These are phyloP conservation scores for Cryptococcus amylolentus DNA, from an alignment of 1,284 basidiomycete genomes.

Conservation along the genomic window DNA sequence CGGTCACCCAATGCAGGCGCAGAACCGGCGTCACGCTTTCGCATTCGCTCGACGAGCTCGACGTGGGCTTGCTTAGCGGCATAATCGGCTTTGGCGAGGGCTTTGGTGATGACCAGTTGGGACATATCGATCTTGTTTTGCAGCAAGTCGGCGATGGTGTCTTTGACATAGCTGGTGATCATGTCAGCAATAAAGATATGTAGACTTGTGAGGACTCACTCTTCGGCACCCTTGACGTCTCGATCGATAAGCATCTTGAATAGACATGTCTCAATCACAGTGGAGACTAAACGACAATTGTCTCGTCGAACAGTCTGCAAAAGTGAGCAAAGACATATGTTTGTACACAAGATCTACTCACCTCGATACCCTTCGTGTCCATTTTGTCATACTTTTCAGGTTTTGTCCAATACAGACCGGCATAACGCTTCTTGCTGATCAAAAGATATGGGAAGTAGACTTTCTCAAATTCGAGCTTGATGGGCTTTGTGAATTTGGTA, in stretches of 20 bases:
- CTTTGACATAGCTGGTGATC: slow-evolving; percentile 74
- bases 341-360: slow-evolving; percentile 45
- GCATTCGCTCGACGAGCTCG: slow-evolving; percentile 90
- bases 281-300: slow-evolving; percentile 91
- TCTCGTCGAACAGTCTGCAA: slow-evolving; percentile 86
- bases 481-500: slow-evolving; percentile 82
- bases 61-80: slow-evolving; percentile 85
- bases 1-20: slow-evolving; percentile 91
- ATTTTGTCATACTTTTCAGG: slow-evolving; percentile 94
- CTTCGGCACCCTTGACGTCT: slow-evolving; percentile 86
- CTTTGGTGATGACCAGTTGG: slow-evolving; percentile 95
- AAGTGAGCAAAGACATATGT: background rate
- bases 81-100: slow-evolving; percentile 69
- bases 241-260: slow-evolving; percentile 94
- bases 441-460: slow-evolving; percentile 95
- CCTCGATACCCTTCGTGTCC: slow-evolving; percentile 98
- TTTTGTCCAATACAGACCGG: slow-evolving; percentile 92
- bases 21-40: slow-evolving; percentile 89
- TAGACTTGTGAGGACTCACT: slow-evolving; percentile 54
- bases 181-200: background rate
- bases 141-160: slow-evolving; percentile 82
- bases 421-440: slow-evolving; percentile 96
- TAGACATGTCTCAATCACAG: slow-evolving; percentile 92
- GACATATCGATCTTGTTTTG: slow-evolving; percentile 98
- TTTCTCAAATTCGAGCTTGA: slow-evolving; percentile 97